Conservation (phyloP, 371 early-diverging fungal genomes). For the Lichtheimia ramosa region DNA sequence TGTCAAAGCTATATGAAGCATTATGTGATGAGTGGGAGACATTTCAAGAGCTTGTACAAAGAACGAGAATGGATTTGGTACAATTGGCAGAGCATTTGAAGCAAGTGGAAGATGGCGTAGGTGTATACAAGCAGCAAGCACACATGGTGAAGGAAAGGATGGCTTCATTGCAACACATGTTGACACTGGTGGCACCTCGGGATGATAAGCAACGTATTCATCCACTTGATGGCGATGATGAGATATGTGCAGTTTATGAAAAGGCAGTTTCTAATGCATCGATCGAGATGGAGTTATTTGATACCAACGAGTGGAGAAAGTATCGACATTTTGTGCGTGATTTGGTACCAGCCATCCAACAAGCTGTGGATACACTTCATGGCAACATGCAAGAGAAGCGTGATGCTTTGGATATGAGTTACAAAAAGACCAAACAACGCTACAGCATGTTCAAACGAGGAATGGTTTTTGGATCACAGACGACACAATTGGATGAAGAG, state of each 20-base stretch:
- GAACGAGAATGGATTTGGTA: constrained; percentile 34
- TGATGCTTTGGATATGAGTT: neutral
- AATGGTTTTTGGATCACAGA: constrained; percentile 28
- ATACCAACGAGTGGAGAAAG: constrained; percentile 23
- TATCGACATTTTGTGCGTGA: constrained; percentile 14
- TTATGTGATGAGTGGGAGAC: constrained; percentile 36
- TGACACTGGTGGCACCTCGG: constrained; percentile 7
- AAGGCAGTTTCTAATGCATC: neutral
- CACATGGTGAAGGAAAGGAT: constrained; percentile 6
- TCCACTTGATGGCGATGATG: constrained; percentile 25
- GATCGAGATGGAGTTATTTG: constrained; percentile 15
- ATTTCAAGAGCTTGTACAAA: constrained; percentile 27
- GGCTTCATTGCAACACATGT: neutral
- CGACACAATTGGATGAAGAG: constrained; percentile 33
- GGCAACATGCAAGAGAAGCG: constrained; percentile 9
- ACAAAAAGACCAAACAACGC: constrained; percentile 17
- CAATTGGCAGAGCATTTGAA: constrained; percentile 28
- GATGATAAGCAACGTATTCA: constrained; percentile 10
- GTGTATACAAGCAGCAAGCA: constrained; percentile 22
- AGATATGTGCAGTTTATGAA: constrained; percentile 4
- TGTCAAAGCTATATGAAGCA: constrained; percentile 31
- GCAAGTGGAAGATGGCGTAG: constrained; percentile 29
- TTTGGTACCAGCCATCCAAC: constrained; percentile 11
- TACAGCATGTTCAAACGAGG: constrained; percentile 31
- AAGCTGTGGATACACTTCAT: constrained; percentile 7